These are phyloP conservation scores for Rasamsonia emersonii DNA, from an alignment of 2,329 filamentous ascomycete species.

Conservation along the genomic window DNA sequence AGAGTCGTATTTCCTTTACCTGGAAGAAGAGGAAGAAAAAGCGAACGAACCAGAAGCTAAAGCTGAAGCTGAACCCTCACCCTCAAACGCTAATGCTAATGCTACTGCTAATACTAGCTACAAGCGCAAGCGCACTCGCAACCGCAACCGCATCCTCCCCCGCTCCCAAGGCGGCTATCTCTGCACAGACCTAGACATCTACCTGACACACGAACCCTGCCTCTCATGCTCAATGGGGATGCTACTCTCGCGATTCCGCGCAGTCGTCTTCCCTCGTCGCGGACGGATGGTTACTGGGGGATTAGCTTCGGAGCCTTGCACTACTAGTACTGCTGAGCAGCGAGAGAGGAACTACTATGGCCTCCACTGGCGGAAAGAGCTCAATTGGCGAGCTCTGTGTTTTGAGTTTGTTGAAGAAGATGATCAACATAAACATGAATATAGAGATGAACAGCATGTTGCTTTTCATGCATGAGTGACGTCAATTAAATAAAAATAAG, in stretches of 20 bases:
- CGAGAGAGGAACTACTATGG: slow-evolving; percentile 39
- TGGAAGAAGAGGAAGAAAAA: slow-evolving; percentile 12
- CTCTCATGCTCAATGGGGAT: slow-evolving; percentile 97
- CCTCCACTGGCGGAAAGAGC: slow-evolving; percentile 54
- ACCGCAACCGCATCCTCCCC: slow-evolving; percentile 56
- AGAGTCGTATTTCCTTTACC: slow-evolving; percentile 38
- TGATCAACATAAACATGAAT: not conserved
- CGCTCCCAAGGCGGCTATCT: slow-evolving; percentile 79
- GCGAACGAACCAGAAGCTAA: slow-evolving; percentile 1
- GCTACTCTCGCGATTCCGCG: slow-evolving; percentile 83
- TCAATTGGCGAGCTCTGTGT: slow-evolving; percentile 42
- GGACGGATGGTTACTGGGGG: slow-evolving; percentile 77
- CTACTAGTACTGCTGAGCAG: slow-evolving; percentile 6
- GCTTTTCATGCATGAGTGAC: no score
- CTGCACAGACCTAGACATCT: slow-evolving; percentile 87
- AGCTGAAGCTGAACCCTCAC: slow-evolving; percentile 9
- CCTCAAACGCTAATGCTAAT: not conserved
- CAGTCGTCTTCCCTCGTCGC: slow-evolving; percentile 57
- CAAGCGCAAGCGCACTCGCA: slow-evolving; percentile 10
- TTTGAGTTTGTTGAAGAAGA: slow-evolving; percentile 36
- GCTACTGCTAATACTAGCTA: slow-evolving; percentile 8
- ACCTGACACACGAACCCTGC: slow-evolving; percentile 91
- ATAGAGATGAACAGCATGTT: no score
- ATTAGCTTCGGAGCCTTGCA: slow-evolving; percentile 60
- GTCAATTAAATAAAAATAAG: no score